These are phyloP conservation scores for Coemansia asiatica DNA, from an alignment of 192 early-diverging fungal genomes.

Conservation along the genomic window DNA sequence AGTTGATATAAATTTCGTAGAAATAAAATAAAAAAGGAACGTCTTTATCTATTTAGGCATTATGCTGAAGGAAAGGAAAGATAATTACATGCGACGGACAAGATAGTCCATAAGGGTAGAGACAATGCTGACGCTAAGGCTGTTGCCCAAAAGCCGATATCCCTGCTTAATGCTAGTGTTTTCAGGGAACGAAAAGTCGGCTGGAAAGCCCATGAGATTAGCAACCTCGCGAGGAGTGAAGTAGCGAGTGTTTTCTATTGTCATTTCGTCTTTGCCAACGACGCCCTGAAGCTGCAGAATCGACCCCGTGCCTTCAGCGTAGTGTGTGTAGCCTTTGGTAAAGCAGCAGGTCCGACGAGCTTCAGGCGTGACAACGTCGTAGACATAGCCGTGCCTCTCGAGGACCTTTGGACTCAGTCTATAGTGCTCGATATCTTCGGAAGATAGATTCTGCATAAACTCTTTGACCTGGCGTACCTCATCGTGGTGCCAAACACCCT, in stretches of 20 bases:
- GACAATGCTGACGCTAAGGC: slow-evolving; percentile 82
- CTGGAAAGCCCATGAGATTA: slow-evolving; percentile 77
- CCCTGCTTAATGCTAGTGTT: slow-evolving; percentile 67
- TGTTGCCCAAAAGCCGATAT: slow-evolving; percentile 89
- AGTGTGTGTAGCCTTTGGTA: slow-evolving; percentile 78
- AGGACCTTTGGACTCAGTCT: slow-evolving; percentile 32
- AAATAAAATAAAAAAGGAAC: too few species aligned
- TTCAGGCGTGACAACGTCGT: slow-evolving; percentile 67
- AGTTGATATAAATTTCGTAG: too few species aligned
- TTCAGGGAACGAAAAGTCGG: slow-evolving; percentile 70
- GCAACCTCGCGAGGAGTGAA: slow-evolving; percentile 69
- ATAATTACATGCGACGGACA: slow-evolving; percentile 46
- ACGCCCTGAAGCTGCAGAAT: slow-evolving; percentile 24
- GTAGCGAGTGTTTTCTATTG: slow-evolving; percentile 45
- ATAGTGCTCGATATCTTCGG: slow-evolving; percentile 11
- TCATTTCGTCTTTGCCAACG: slow-evolving; percentile 34
- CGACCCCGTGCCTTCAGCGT: slow-evolving; percentile 52
- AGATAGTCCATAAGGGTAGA: slow-evolving; percentile 73
- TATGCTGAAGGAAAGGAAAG: background rate
- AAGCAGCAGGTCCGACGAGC: slow-evolving; percentile 73
- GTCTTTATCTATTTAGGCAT: too few species aligned
- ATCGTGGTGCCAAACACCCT: slow-evolving; percentile 44
- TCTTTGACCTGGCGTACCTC: slow-evolving; percentile 47
- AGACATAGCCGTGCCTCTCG: slow-evolving; percentile 46
- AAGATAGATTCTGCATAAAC: slow-evolving; percentile 35